A percentile compares a stretch with the other conserved stretches of the same genome.
Conservation (phyloP, 768 basidiomycete species). For the Kwoniella shandongensis region DNA sequence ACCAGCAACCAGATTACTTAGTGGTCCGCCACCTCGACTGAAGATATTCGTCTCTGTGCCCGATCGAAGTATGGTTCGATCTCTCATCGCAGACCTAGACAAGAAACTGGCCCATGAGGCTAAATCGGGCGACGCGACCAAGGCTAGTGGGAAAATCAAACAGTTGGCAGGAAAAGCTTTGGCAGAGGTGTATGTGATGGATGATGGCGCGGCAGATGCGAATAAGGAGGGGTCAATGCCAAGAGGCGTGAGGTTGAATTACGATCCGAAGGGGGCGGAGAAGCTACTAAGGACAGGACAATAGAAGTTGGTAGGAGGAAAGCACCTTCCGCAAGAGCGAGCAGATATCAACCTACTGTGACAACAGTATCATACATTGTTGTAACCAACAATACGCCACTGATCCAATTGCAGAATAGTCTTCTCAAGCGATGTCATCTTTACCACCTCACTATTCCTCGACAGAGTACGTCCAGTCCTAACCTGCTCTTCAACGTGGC, state of each 20-base stretch:
- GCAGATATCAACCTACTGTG: not conserved
- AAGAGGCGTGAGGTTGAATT: slow-evolving; percentile 6
- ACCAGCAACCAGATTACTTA: slow-evolving; percentile 1
- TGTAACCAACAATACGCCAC: not conserved
- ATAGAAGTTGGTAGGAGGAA: too few relatives aligned
- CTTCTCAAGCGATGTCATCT: not conserved
- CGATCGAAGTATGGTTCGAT: not conserved
- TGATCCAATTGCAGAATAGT: not conserved
- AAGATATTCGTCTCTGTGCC: slow-evolving; percentile 10
- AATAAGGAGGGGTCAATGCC: slow-evolving; percentile 5
- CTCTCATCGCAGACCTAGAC: slow-evolving; percentile 3
- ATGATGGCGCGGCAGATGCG: slow-evolving; percentile 6
- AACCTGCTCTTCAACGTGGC: not conserved
- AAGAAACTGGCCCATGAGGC: not conserved
- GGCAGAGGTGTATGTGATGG: slow-evolving; percentile 10
- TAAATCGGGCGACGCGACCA: not conserved
- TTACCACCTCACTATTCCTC: not conserved
- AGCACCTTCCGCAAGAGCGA: not conserved
- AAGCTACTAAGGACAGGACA: not conserved
- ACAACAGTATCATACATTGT: not conserved
- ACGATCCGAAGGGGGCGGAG: not conserved
- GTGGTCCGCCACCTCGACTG: not conserved
- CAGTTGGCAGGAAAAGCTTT: not conserved
- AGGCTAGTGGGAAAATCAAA: not conserved
- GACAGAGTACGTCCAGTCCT: too few relatives aligned